Conservation (phyloP, 352 stramenopile species). For the Pythium oligandrum region DNA sequence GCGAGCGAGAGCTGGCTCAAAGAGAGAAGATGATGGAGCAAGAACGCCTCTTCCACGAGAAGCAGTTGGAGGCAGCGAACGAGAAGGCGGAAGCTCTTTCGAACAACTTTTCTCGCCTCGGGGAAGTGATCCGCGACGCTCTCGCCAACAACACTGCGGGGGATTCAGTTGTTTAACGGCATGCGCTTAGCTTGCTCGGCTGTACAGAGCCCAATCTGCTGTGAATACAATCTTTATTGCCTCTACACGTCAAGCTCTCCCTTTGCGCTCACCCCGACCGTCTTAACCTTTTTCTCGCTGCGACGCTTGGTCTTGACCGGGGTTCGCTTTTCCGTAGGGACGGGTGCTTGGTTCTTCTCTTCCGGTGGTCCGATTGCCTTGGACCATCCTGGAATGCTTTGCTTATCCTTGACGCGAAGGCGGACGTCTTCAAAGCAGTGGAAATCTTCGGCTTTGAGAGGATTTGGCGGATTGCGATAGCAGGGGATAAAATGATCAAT, state of each 20-base stretch:
- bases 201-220: too few species aligned
- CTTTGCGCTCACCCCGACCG: too few species aligned
- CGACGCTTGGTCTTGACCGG: too few species aligned
- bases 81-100: constrained; percentile 45
- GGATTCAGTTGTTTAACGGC: constrained; percentile 16
- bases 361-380: constrained; percentile 6
- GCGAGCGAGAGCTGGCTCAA: constrained; percentile 57
- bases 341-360: too few species aligned
- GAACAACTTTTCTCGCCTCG: constrained; percentile 54
- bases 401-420: constrained; percentile 71
- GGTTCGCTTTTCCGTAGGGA: too few species aligned
- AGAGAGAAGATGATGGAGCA: constrained; percentile 64
- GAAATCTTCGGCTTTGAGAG: constrained; percentile 66
- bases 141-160: constrained; percentile 20
- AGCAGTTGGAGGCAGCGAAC: constrained; percentile 34
- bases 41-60: constrained; percentile 51
- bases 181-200: too few species aligned
- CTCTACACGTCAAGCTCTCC: too few species aligned
- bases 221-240: too few species aligned
- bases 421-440: constrained; percentile 63
- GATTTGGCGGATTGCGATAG: constrained; percentile 74
- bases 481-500: constrained; percentile 85
- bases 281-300: too few species aligned
- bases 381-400: constrained; percentile 80
- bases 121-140: constrained; percentile 52